Evolutionary conservation across 768 basidiomycete genomes (phyloP).

Genomic region (Suillus brevipes): DNA sequence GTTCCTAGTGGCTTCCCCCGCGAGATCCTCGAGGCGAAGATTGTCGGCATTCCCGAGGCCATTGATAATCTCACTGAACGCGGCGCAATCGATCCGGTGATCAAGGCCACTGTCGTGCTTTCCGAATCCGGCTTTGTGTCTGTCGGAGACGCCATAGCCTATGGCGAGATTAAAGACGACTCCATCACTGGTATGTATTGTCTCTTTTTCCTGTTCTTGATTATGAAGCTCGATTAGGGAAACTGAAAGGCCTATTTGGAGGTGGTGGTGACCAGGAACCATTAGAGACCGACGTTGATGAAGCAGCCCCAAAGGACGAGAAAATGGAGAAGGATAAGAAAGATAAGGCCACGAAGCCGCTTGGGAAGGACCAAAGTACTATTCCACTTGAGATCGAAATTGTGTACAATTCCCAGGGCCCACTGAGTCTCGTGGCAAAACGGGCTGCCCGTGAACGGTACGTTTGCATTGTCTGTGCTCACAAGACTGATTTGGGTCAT

Average conservation of each 20-base stretch:
- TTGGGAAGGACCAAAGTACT: slow-evolving; percentile 53
- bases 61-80: slow-evolving; percentile 81
- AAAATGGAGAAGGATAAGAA: slow-evolving; percentile 40
- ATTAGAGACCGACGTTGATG: slow-evolving; percentile 31
- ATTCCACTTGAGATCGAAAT: slow-evolving; percentile 66
- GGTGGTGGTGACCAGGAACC: slow-evolving; percentile 40
- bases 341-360: slow-evolving; percentile 30
- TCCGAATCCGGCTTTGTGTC: slow-evolving; percentile 87
- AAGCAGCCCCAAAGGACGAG: slow-evolving; percentile 34
- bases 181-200: slow-evolving; percentile 60
- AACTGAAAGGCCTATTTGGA: slow-evolving; percentile 87
- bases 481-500: slow-evolving; percentile 10
- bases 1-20: slow-evolving; percentile 63
- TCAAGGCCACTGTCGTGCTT: slow-evolving; percentile 81
- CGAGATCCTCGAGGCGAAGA: slow-evolving; percentile 70
- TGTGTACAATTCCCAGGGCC: slow-evolving; percentile 62
- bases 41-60: slow-evolving; percentile 74
- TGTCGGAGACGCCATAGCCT: slow-evolving; percentile 75
- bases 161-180: slow-evolving; percentile 81
- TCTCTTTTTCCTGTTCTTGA: slow-evolving; percentile 2
- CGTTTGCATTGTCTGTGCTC: slow-evolving; percentile 20
- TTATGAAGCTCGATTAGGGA: slow-evolving; percentile 47
- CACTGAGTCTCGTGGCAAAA: slow-evolving; percentile 80
- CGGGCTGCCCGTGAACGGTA: slow-evolving; percentile 71
- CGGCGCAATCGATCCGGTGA: slow-evolving; percentile 77